Base-by-base conservation (phyloP, 805 yeast species). In the Hanseniaspora occidentalis region DNA sequence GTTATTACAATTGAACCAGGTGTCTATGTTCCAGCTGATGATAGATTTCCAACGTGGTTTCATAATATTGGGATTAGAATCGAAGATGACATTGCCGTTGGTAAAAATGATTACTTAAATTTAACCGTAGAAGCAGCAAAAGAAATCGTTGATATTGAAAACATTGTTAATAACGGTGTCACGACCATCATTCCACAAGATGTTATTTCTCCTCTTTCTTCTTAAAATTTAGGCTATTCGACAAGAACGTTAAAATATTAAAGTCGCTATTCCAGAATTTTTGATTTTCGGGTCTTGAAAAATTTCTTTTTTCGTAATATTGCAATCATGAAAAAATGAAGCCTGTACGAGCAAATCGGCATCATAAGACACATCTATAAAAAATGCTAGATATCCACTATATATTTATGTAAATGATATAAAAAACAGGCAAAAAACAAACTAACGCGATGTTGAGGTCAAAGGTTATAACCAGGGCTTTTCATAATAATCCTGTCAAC, bases 1-100 rank as follows among this genome's bases (percentile, higher is more conserved):
- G 96, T 89, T 3, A 67, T 92, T 37, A 92, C 99, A 2, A 76
- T 94, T 19, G 99, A 94, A 57, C 98, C 98, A 0, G 99, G 98
- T 21, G 70, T 92, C 22, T 92, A 92, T 56, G 73, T 94, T 34
- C 97, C 98, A 1, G 67, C 72, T 48, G 76, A 71, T 41, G 49
- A 54, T 20, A 66, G 65, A 43, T 89, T 79, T 70, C 97, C 98
- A 18, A 67, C 71, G 45, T 75, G 75, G 50, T 89, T 74, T 64
- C 79, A 84, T 52, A 88, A 88, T 23, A 79, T 92, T 38, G 99
- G 97, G 2, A 82, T 92, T 20, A 75, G 99, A 51, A 82, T 92
- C 24, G 99, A 92, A 60, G 99, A 92, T 62, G 88, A 92, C 57
- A 71, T 89, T 27, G 95, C 81, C 0, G 74, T 88, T 27, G 94